These are phyloP conservation scores for Hirsutella minnesotensis DNA, from an alignment of 2,329 filamentous ascomycete genomes.

Conservation along the genomic window DNA sequence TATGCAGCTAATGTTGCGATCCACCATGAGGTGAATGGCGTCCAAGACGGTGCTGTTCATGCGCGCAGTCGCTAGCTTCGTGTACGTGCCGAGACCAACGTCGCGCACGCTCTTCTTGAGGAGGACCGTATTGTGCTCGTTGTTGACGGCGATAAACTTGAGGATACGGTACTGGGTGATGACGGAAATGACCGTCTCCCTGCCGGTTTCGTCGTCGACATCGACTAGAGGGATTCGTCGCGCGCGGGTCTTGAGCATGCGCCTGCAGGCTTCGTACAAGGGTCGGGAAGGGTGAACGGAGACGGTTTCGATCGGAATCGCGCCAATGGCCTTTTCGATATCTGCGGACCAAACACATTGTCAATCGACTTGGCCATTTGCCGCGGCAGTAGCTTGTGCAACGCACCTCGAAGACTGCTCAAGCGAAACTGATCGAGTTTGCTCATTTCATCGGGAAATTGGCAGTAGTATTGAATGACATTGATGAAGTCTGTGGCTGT, in stretches of 20 bases:
- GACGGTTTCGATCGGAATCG: conserved; percentile 82
- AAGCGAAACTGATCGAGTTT: conserved; percentile 90
- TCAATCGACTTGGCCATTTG: neutral
- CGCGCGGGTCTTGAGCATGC: conserved; percentile 88
- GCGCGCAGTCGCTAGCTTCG: conserved; percentile 64
- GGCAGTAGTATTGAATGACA: conserved; percentile 97
- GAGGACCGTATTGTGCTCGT: conserved; percentile 71
- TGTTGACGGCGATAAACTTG: conserved; percentile 96
- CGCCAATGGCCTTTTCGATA: conserved; percentile 88
- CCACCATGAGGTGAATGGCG: conserved; percentile 86
- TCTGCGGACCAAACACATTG: conserved; percentile 48
- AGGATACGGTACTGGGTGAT: conserved; percentile 97
- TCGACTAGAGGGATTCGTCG: conserved; percentile 90
- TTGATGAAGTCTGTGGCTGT: conserved; percentile 98
- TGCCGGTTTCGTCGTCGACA: conserved; percentile 82
- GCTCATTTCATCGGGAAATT: conserved; percentile 80
- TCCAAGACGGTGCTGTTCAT: conserved; percentile 92
- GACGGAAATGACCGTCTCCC: conserved; percentile 89
- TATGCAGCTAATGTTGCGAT: conserved; percentile 86
- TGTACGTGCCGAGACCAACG: conserved; percentile 75
- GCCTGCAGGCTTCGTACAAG: conserved; percentile 87
- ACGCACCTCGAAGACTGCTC: conserved; percentile 75
- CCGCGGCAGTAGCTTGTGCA: neutral
- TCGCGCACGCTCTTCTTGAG: conserved; percentile 80
- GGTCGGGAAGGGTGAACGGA: conserved; percentile 88